Evolutionary conservation across 495 filamentous ascomycete genomes (phyloP).

Genomic region (Daldinia concentrica): DNA sequence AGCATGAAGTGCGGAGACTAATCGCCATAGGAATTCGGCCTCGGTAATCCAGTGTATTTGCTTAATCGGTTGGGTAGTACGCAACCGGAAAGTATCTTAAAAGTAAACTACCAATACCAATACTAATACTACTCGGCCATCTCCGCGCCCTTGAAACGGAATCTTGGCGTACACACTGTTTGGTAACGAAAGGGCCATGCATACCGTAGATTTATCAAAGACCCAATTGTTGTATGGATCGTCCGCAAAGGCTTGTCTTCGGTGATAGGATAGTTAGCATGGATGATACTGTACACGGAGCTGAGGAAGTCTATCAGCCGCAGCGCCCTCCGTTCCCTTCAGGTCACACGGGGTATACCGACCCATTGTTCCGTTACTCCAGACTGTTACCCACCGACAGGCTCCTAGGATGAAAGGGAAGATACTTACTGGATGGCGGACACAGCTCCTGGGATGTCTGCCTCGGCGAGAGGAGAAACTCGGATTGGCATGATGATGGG

Average conservation of each 20-base stretch:
- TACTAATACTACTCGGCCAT: slow-evolving; percentile 13
- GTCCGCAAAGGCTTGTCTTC: slow-evolving; percentile 67
- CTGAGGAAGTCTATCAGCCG: slow-evolving; percentile 29
- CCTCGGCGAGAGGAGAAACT: slow-evolving; percentile 63
- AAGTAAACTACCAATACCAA: neutral
- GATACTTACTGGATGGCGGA: slow-evolving; percentile 51
- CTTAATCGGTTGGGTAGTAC: neutral
- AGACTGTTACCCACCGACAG: slow-evolving; percentile 22
- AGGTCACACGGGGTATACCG: slow-evolving; percentile 7
- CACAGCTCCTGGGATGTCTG: slow-evolving; percentile 69
- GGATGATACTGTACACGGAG: slow-evolving; percentile 4
- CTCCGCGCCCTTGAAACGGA: slow-evolving; percentile 31
- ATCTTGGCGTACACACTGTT: slow-evolving; percentile 17
- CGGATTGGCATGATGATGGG: slow-evolving; percentile 62
- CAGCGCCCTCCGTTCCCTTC: slow-evolving; percentile 6
- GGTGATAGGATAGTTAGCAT: slow-evolving; percentile 45
- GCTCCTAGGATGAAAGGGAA: slow-evolving; percentile 2
- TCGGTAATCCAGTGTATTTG: neutral
- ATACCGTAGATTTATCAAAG: slow-evolving; percentile 62
- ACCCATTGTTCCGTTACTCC: slow-evolving; percentile 7
- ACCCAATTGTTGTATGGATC: slow-evolving; percentile 74
- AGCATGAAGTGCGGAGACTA: slow-evolving; percentile 3
- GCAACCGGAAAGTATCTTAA: neutral
- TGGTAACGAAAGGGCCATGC: slow-evolving; percentile 47
- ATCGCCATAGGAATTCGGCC: neutral